A percentile compares a stretch with the other conserved stretches of the same genome.
These are phyloP conservation scores for Apostasia ramifera DNA, from an alignment of 106 monocot species.

Conservation along the genomic window DNA sequence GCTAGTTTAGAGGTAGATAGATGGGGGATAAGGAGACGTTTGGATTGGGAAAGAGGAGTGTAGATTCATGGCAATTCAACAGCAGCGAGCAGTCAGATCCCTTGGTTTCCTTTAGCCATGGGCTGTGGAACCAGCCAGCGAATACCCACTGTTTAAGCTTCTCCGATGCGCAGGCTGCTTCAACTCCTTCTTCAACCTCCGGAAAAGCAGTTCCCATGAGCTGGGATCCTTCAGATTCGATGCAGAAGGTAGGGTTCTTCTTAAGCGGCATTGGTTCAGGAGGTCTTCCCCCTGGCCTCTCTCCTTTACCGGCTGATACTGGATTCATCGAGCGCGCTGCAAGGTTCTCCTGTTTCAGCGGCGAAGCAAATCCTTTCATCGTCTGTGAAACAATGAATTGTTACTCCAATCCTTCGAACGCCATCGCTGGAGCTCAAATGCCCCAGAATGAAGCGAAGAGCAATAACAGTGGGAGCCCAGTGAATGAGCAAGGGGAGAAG, in stretches of 20 bases:
- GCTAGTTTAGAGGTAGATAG: background rate
- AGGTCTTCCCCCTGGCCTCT: slow-evolving; percentile 20
- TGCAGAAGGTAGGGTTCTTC: slow-evolving; percentile 1
- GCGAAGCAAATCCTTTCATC: slow-evolving; percentile 9
- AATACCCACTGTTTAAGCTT: slow-evolving; percentile 10
- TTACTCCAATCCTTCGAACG: background rate
- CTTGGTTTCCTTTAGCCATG: slow-evolving; percentile 21
- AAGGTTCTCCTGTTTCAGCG: slow-evolving; percentile 55
- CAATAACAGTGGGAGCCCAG: slow-evolving; percentile 6
- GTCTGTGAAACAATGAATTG: background rate
- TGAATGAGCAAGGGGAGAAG: slow-evolving; percentile 8
- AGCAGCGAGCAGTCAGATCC: slow-evolving; percentile 14
- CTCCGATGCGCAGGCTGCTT: background rate
- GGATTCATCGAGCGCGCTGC: slow-evolving; percentile 71
- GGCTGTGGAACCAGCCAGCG: slow-evolving; percentile 23
- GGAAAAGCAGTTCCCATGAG: slow-evolving; percentile 13
- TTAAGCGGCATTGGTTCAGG: slow-evolving; percentile 13
- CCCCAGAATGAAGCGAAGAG: background rate
- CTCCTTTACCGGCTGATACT: slow-evolving; percentile 50
- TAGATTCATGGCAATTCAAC: slow-evolving; percentile 10
- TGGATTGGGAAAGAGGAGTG: slow-evolving; percentile 29
- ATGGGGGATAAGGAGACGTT: slow-evolving; percentile 42
- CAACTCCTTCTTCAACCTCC: background rate
- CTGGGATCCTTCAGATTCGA: slow-evolving; percentile 24
- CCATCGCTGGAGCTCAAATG: background rate